Evolutionary conservation across 495 filamentous ascomycete genomes (phyloP), one percentile per base, ranked within the genome.

Genomic region (Penicillium argentinense): DNA sequence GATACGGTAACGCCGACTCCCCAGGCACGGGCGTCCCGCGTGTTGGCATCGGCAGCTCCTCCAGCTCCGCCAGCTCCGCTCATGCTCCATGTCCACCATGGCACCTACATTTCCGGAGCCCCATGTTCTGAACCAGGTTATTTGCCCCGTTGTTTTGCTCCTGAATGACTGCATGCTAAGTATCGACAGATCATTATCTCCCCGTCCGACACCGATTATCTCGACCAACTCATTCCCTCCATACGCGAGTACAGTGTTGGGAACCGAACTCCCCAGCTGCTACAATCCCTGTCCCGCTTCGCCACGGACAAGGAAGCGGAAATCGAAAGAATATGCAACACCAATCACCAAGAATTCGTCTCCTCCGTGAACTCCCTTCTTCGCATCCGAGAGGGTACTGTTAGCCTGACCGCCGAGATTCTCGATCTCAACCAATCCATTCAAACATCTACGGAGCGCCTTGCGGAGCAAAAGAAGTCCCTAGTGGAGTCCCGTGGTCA

Each of bases 291-390:
- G 25, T 79, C 83, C 11, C 80, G 83, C 38, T 91, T 96, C 67
- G 86, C 91, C 22, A 80, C 82, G 43, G 86, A 95, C 39, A 85
- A 91, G 42, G 95, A 99, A 61, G 64, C 77, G 2, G 90, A 97
- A 54, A 97, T 99, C 46, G 95, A 99, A 69, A 80, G 82, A 9
- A 93, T 99, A 51, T 96, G 93, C 63, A 87, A 92, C 59, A 88
- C 84, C 24, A 96, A 97, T 57, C 93, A 97, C 62, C 92, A 97
- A 59, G 93, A 96, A 47, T 99, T 99, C 59, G 84, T 97, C 24
- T 81, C 74, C 17, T 96, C 92, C 5, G 89, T 97, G 53, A 93
- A 92, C 57, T 88, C 95, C 54, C 81, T 99, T 14, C 88, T 96
- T 44, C 82, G 84, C 28, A 90, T 96, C 14, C 83, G 91, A 38